These are phyloP conservation scores for Aspergillus baeticus DNA, from an alignment of 495 filamentous ascomycete species.

Conservation along the genomic window DNA sequence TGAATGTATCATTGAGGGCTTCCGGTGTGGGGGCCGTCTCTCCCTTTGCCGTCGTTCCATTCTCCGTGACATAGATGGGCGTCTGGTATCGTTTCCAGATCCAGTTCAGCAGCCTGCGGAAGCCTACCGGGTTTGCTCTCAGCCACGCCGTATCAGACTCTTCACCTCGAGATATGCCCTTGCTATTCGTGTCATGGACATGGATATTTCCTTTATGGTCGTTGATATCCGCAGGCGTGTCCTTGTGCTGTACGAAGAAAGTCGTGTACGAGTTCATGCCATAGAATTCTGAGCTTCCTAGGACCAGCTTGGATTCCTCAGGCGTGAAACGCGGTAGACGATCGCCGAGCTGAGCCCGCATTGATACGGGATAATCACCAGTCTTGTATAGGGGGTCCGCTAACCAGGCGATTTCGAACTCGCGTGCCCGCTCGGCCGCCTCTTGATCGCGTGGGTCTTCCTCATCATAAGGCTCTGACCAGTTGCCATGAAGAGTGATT, in stretches of 20 bases:
- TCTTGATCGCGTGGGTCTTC: conserved; percentile 39
- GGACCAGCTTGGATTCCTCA: conserved; percentile 40
- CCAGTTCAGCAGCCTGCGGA: conserved; percentile 46
- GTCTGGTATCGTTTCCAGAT: conserved; percentile 40
- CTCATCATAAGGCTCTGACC: conserved; percentile 49
- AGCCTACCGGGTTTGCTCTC: conserved; percentile 39
- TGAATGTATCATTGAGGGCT: conserved; percentile 42
- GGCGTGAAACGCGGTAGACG: conserved; percentile 43
- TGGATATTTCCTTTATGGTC: conserved; percentile 48
- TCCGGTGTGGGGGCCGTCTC: conserved; percentile 39
- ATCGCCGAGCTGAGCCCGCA: conserved; percentile 49
- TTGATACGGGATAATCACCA: conserved; percentile 47
- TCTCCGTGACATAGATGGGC: conserved; percentile 52
- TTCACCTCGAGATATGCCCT: conserved; percentile 41
- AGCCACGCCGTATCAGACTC: conserved; percentile 50
- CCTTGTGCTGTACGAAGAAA: conserved; percentile 43
- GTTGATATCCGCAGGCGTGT: conserved; percentile 36
- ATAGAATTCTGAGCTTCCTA: conserved; percentile 50
- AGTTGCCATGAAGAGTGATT: conserved; percentile 50
- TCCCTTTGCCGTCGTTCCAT: conserved; percentile 47
- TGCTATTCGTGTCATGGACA: conserved; percentile 42
- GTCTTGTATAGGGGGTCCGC: conserved; percentile 47
- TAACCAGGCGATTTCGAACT: conserved; percentile 51
- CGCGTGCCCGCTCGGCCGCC: conserved; percentile 43
- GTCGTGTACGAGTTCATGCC: conserved; percentile 53